Evolutionary conservation across 495 filamentous ascomycete genomes (phyloP), one percentile per base, ranked within the genome.

Genomic region (Neurospora sp.): DNA sequence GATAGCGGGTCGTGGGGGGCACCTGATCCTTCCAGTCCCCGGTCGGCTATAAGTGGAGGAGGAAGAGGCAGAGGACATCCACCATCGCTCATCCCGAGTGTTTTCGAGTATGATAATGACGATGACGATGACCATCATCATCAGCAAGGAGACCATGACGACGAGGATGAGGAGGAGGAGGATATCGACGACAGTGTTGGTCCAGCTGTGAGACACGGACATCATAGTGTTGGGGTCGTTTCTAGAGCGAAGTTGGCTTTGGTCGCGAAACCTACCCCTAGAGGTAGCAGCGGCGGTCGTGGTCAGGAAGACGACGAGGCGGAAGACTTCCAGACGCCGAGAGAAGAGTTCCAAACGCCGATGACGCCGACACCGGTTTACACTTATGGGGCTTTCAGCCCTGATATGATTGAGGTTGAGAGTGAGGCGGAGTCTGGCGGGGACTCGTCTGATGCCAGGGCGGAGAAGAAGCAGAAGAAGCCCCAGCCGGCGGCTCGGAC

Each of bases 281-380:
- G 53, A 61, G 53, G 27, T 27, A 45, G 12, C 8, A 71, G 42
- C 27, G 45, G 45, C 20, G 9, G 45, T 22, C n/a, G 45, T 75
- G 74, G n/a, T 71, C 72, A 48, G 74, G 74, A 77, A 35, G 78
- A 80, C 14, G 77, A 74, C n/a, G 53, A 78, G 16, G 77, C 78
- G 12, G 81, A 85, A 45, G 82, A 80, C 1, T 85, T 83, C 48
- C 80, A 83, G 73, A 86, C 85, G 44, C 86, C 84, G 5, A 74
- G 73, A 27, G 83, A 84, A 65, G 82, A 84, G 42, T 65, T 65
- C 7, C 53, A 65, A 8, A 65, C 53, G 53, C 27, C 53, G 53
- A 65, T 65, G 53, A 37, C 53, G 27, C 16, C 53, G 27, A 73
- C 75, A 4, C 72, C 74, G 17, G n/a, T 72, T 12, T 79, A 82